Base-by-base conservation (phyloP, 352 stramenopile genomes). In the Pythium aquatile region DNA sequence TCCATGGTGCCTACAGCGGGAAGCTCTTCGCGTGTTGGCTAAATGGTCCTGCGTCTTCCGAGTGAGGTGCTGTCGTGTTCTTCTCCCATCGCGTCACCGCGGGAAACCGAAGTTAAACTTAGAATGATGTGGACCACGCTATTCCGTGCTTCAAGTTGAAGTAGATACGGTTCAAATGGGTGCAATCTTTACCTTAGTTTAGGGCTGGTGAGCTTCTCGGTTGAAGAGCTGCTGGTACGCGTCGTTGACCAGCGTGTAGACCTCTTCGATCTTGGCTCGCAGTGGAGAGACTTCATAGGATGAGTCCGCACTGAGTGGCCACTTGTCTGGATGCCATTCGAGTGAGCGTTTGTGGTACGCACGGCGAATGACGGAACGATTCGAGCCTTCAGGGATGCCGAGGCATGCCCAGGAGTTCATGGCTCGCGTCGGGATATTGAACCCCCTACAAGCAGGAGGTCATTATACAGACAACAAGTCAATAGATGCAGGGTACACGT, bases 271-370 rank as follows among this genome's bases (percentile, higher is more conserved):
- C 48, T 74, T 61, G 3, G 58, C 55, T 5, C 70, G 79, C 63
- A 83, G 63, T 4, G 53, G n/a, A n/a, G 63, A 49, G 70, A 65
- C 30, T 72, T 51, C n/a, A 8, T 28, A 1, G 14, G 44, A 51
- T 14, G 20, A 29, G 44, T 33, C 70, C 1, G 33, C 48, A 32
- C 14, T 58, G 28, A 76, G 26, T 48, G 66, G 58, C 79, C 83
- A 88, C 66, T 87, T 88, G 70, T 91, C 83, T 9, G 83, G 80
- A 66, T 91, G 80, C 79, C 81, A 91, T 62, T 87, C 74, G 53
- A 91, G 70, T 32, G 78, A 83, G 3, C 70, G 73, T n/a, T 63
- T 69, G 54, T 90, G 83, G 55, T 89, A 90, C 37, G 77, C 80
- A 8, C 67, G 72, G 13, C 80, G 77, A 65, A 91, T 84, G 16